phyloP scores from a whole-genome alignment of 2,329 filamentous ascomycete species.

The Trichoderma endophyticum region DNA sequence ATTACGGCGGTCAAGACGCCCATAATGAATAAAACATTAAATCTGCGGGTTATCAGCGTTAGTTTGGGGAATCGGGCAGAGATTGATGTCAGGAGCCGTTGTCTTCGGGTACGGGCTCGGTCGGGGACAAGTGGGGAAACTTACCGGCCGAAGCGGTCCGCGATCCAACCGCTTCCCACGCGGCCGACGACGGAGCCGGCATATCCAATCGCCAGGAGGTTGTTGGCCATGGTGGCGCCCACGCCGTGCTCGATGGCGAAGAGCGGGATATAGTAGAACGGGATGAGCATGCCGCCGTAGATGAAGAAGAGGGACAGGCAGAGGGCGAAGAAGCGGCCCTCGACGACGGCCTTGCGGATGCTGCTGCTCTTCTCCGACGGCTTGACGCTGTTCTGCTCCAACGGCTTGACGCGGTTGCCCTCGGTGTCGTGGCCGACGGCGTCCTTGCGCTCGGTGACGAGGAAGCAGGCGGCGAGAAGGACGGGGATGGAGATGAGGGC shows the following conservation, averaged over 20 bases:
- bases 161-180: constrained; percentile 49
- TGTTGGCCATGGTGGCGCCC: constrained; percentile 52
- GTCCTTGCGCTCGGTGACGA: constrained; percentile 29
- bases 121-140: not conserved
- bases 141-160: constrained; percentile 47
- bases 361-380: constrained; percentile 13
- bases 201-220: constrained; percentile 61
- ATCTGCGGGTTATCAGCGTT: constrained; percentile 16
- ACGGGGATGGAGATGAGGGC: constrained; percentile 26
- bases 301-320: constrained; percentile 27
- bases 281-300: constrained; percentile 30
- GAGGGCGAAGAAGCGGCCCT: constrained; percentile 26
- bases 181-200: constrained; percentile 53
- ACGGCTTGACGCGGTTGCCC: constrained; percentile 14
- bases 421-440: constrained; percentile 20
- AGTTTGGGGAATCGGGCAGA: not conserved
- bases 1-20: constrained; percentile 26
- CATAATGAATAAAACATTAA: constrained; percentile 41
- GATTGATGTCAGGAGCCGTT: not conserved
- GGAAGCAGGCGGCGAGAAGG: constrained; percentile 27
- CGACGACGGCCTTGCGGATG: constrained; percentile 29
- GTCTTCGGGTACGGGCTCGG: too few species aligned
- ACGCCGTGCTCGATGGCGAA: constrained; percentile 50
- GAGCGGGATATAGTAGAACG: constrained; percentile 39
- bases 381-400: constrained; percentile 17